Conservation (phyloP, 1,139 yeast species). For the Pneumocystis oryctolagi region DNA sequence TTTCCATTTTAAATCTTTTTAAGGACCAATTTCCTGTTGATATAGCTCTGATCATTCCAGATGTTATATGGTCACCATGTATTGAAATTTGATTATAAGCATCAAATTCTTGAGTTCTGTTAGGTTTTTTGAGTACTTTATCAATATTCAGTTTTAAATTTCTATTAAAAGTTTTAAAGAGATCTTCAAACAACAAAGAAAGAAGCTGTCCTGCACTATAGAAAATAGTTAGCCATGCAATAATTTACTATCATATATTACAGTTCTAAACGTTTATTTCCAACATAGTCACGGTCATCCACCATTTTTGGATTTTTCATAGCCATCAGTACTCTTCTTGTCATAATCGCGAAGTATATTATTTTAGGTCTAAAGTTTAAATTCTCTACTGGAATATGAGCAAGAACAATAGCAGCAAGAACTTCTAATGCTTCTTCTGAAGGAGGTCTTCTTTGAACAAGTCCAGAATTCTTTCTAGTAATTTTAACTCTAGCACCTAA, state of each 20-base stretch:
- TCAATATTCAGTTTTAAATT: conserved; percentile 92
- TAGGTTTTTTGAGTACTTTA: conserved; percentile 82
- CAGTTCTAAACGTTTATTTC: conserved; percentile 89
- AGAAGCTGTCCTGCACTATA: conserved; percentile 74
- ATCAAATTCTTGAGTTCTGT: conserved; percentile 88
- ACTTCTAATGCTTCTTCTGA: conserved; percentile 96
- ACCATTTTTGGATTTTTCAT: conserved; percentile 90
- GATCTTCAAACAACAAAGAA: conserved; percentile 88
- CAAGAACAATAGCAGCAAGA: conserved; percentile 87
- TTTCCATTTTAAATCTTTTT: conserved; percentile 97
- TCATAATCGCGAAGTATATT: conserved; percentile 86
- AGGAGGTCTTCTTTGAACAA: conserved; percentile 62
- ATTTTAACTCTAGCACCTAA: conserved; percentile 87
- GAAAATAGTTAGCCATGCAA: not conserved
- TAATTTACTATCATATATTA: not conserved
- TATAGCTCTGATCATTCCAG: conserved; percentile 88
- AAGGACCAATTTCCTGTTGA: conserved; percentile 98
- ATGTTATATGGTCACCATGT: conserved; percentile 82
- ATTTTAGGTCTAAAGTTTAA: conserved; percentile 90
- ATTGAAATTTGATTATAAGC: conserved; percentile 78
- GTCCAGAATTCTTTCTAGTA: conserved; percentile 51
- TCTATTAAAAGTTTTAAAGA: conserved; percentile 85
- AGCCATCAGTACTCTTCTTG: conserved; percentile 89
- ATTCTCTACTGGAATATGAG: conserved; percentile 77
- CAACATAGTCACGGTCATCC: conserved; percentile 96